Percentiles rank a stretch among this genome's conserved stretches.
These are phyloP conservation scores for Dendryphion nanum DNA, from an alignment of 2,329 filamentous ascomycete genomes.

Conservation along the genomic window DNA sequence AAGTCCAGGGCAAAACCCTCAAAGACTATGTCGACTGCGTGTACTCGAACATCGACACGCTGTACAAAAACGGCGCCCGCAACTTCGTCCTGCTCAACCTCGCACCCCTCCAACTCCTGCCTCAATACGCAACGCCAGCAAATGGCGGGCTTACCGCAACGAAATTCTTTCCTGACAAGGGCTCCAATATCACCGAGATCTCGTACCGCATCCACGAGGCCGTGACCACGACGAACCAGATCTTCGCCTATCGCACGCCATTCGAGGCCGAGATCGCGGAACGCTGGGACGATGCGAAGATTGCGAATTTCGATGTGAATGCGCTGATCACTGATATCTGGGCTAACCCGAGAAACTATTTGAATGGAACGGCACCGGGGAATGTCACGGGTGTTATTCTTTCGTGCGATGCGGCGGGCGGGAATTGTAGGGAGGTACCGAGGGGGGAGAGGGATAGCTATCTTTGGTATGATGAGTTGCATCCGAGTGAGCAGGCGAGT, in stretches of 20 bases:
- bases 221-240: constrained; percentile 50
- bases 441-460: constrained; percentile 53
- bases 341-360: constrained; percentile 57
- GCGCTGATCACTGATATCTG: constrained; percentile 63
- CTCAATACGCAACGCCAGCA: constrained; percentile 60
- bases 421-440: constrained; percentile 34
- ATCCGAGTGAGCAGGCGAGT: constrained; percentile 66
- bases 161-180: constrained; percentile 50
- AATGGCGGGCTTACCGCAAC: constrained; percentile 45
- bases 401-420: constrained; percentile 49
- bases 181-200: constrained; percentile 50
- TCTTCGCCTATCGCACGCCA: constrained; percentile 53
- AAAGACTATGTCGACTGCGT: constrained; percentile 67
- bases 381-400: constrained; percentile 61
- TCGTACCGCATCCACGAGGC: constrained; percentile 53
- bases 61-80: constrained; percentile 66
- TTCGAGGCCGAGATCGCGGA: constrained; percentile 44
- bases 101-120: constrained; percentile 65
- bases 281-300: constrained; percentile 54
- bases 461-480: constrained; percentile 72
- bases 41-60: constrained; percentile 59
- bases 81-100: constrained; percentile 72
- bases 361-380: constrained; percentile 61
- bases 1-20: constrained; percentile 59
- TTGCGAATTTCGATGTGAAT: constrained; percentile 69